Base-by-base conservation (phyloP, 2,329 filamentous ascomycete species). In the Arthroderma uncinatum region DNA sequence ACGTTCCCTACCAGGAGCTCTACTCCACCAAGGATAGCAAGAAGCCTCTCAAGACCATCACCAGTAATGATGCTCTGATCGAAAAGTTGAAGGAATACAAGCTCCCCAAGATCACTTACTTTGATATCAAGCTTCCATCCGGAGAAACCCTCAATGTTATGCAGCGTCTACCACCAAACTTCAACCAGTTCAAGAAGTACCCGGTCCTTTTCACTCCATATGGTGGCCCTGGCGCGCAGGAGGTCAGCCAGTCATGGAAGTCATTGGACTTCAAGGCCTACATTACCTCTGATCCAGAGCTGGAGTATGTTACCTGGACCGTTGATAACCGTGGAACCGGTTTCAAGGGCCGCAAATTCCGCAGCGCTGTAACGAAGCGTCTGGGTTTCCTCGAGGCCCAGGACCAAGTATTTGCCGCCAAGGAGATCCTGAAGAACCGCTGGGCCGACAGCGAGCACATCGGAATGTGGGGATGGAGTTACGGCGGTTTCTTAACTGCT, bases 311-410 rank as follows among this genome's bases (percentile, higher is more conserved):
- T 54, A 80, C 80, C n/a, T 81, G 83, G 68, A 84, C 80, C 0
- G 79, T 87, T 5, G 84, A 87, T 68, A 83, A 83, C 67, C 82
- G 84, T 2, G 84, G 84, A 40, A 86, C 84, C 0, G 83, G 81
- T 0, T 80, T 73, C 70, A 80, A 82, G 61, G 84, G 84, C 3
- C 81, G 84, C 14, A 75, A 73, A 1, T 87, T 84, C 73, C 79
- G 83, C 1, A 75, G 78, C 0, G 64, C 75, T 1, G 82, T 87
- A 0, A 72, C 81, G 0, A 74, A 74, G 2, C 81, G 81, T 23
- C 78, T 87, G 0, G 84, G 84, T 12, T 75, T 78, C 33, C 75
- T 85, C 1, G 84, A 87, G 65, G 78, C 84, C 0, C 68, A 78
- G 19, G 84, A 87, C 65, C 84, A 87, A 66, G 79, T 86, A 62